These are phyloP conservation scores for Aspergillus aculeatus DNA, from an alignment of 2,329 filamentous ascomycete species.

Conservation along the genomic window DNA sequence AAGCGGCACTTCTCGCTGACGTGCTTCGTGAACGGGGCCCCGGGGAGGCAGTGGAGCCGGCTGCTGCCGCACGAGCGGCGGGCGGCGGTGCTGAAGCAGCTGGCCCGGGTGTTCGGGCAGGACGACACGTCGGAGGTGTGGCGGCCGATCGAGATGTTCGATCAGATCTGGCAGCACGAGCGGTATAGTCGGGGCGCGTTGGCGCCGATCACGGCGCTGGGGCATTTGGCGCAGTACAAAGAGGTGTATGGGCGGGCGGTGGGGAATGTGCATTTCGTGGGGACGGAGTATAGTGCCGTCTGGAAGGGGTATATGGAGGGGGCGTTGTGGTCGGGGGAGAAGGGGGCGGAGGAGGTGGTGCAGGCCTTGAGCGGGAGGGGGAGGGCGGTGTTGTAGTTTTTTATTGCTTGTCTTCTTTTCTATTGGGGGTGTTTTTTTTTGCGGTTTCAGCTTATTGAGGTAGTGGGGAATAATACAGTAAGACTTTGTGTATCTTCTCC, in stretches of 20 bases:
- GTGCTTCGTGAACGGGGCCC: slow-evolving; percentile 41
- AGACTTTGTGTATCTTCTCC: no score
- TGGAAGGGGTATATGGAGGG: slow-evolving; percentile 63
- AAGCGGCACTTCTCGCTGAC: slow-evolving; percentile 34
- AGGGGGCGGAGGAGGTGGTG: slow-evolving; percentile 43
- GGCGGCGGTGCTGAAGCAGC: slow-evolving; percentile 29
- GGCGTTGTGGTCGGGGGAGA: slow-evolving; percentile 51
- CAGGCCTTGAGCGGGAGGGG: slow-evolving; percentile 3
- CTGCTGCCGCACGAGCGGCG: slow-evolving; percentile 22
- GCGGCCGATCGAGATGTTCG: slow-evolving; percentile 40
- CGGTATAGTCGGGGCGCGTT: slow-evolving; percentile 36
- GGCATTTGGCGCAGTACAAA: slow-evolving; percentile 27
- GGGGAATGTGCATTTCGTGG: slow-evolving; percentile 52
- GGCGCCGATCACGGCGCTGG: slow-evolving; percentile 30
- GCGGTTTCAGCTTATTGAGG: no score
- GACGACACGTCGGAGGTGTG: slow-evolving; percentile 29
- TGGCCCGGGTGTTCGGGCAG: slow-evolving; percentile 29
- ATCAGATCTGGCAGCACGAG: slow-evolving; percentile 13
- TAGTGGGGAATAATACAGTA: no score
- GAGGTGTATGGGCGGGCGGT: slow-evolving; percentile 21
- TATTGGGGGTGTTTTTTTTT: no score
- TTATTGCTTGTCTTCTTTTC: no score
- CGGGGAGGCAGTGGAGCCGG: slow-evolving; percentile 37
- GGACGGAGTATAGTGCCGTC: slow-evolving; percentile 52
- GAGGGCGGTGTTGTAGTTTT: not conserved